phyloP scores from a whole-genome alignment of 2,329 filamentous ascomycete species.

The Curvularia sp. region DNA sequence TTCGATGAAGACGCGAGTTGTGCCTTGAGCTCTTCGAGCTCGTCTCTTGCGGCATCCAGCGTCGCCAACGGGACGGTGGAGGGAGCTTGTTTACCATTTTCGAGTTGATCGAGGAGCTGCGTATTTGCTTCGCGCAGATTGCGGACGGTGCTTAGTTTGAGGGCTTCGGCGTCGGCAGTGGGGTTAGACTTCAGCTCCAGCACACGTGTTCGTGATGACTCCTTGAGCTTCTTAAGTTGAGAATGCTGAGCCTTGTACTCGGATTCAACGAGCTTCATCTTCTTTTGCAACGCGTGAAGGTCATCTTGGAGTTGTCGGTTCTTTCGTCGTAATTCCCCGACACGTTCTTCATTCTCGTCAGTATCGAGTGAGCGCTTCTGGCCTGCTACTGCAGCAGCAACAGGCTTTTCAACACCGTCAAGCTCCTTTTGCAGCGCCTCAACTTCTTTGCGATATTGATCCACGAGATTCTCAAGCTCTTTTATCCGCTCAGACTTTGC shows the following conservation, averaged over 20 bases:
- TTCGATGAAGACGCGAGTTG: slow-evolving; percentile 73
- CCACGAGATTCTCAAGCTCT: slow-evolving; percentile 84
- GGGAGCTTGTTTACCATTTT: slow-evolving; percentile 41
- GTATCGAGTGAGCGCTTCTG: slow-evolving; percentile 69
- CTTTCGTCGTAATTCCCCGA: slow-evolving; percentile 86
- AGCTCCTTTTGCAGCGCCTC: slow-evolving; percentile 77
- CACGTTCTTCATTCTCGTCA: slow-evolving; percentile 70
- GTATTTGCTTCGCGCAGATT: slow-evolving; percentile 83
- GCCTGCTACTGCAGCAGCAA: slow-evolving; percentile 53
- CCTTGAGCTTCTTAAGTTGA: slow-evolving; percentile 72
- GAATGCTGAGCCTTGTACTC: slow-evolving; percentile 76
- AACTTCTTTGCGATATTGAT: slow-evolving; percentile 84
- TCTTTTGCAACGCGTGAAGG: slow-evolving; percentile 72
- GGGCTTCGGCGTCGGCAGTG: slow-evolving; percentile 81
- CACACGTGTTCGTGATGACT: slow-evolving; percentile 78
- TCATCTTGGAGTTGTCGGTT: slow-evolving; percentile 85
- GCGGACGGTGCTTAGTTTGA: slow-evolving; percentile 81
- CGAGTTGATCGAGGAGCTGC: slow-evolving; percentile 77
- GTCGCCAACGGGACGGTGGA: slow-evolving; percentile 77
- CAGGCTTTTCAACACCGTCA: slow-evolving; percentile 66
- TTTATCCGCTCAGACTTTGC: slow-evolving; percentile 76
- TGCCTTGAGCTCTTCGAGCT: slow-evolving; percentile 68
- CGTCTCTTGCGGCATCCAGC: slow-evolving; percentile 75
- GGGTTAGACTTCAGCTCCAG: slow-evolving; percentile 91
- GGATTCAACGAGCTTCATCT: slow-evolving; percentile 73